A percentile compares a stretch with the other conserved stretches of the same genome.
These are phyloP conservation scores for Starmerella vitae DNA, from an alignment of 805 yeast species.

Conservation along the genomic window DNA sequence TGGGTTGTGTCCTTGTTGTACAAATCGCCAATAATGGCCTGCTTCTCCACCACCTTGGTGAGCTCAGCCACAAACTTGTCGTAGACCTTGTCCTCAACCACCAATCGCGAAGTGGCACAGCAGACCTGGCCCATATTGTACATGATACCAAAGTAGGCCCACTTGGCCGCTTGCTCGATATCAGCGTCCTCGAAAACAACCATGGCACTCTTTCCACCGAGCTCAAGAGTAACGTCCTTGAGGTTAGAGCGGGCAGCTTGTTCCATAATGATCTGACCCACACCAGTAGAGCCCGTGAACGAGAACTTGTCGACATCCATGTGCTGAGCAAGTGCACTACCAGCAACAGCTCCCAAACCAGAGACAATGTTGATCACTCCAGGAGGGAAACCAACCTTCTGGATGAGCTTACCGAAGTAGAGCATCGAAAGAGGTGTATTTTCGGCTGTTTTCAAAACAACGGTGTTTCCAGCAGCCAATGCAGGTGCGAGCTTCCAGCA, in stretches of 20 bases:
- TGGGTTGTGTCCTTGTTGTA: conserved; percentile 64
- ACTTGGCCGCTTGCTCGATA: conserved; percentile 57
- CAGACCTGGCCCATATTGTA: conserved; percentile 94
- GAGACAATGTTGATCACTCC: conserved; percentile 82
- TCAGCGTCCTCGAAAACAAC: conserved; percentile 79
- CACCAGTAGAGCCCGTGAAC: conserved; percentile 88
- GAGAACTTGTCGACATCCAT: conserved; percentile 78
- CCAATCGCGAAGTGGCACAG: conserved; percentile 85
- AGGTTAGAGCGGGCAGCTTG: conserved; percentile 67
- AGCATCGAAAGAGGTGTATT: conserved; percentile 83
- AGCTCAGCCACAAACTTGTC: conserved; percentile 59
- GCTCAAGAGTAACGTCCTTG: conserved; percentile 84
- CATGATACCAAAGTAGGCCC: conserved; percentile 71
- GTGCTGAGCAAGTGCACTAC: conserved; percentile 66
- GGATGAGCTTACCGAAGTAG: conserved; percentile 51
- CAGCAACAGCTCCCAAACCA: conserved; percentile 77
- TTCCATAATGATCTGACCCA: conserved; percentile 73
- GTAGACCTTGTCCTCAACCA: conserved; percentile 73
- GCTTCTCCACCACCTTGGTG: conserved; percentile 34
- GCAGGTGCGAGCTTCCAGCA: conserved; percentile 94
- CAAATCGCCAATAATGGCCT: conserved; percentile 65
- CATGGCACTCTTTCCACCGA: conserved; percentile 94
- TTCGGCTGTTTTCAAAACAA: conserved; percentile 83
- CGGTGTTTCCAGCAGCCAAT: conserved; percentile 76
- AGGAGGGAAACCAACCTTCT: conserved; percentile 79